phyloP scores from a whole-genome alignment of 208 protist genomes.

The Balamuthia mandrillaris region DNA sequence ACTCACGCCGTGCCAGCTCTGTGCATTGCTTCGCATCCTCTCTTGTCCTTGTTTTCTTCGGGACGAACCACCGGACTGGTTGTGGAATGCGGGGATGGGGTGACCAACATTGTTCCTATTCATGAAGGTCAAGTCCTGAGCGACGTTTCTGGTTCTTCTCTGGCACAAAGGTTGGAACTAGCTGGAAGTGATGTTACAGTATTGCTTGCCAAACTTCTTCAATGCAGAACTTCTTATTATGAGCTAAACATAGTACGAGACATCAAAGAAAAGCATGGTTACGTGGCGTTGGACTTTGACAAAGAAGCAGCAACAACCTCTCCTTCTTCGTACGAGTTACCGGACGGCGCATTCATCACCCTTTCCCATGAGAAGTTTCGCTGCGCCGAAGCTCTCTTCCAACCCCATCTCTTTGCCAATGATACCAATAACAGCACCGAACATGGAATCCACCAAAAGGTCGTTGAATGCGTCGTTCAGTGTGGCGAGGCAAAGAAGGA shows the following conservation, averaged over 20 bases:
- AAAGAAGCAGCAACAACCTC: slow-evolving; percentile 83
- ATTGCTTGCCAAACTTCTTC: slow-evolving; percentile 88
- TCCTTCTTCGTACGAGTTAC: slow-evolving; percentile 79
- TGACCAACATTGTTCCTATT: slow-evolving; percentile 96
- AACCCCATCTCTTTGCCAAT: slow-evolving; percentile 88
- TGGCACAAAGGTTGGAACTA: slow-evolving; percentile 53
- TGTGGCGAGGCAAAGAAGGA: slow-evolving; percentile 88
- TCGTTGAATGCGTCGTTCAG: slow-evolving; percentile 95
- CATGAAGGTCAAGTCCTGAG: slow-evolving; percentile 87
- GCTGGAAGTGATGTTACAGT: slow-evolving; percentile 84
- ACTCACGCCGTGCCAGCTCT: slow-evolving; percentile 80
- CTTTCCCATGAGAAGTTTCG: slow-evolving; percentile 78
- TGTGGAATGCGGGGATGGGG: slow-evolving; percentile 93
- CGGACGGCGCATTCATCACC: slow-evolving; percentile 80
- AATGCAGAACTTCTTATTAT: slow-evolving; percentile 87
- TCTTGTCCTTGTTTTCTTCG: slow-evolving; percentile 89
- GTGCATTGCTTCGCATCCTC: slow-evolving; percentile 90
- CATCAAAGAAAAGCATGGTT: slow-evolving; percentile 73
- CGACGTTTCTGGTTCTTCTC: background rate
- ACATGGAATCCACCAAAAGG: slow-evolving; percentile 93
- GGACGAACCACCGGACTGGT: slow-evolving; percentile 86
- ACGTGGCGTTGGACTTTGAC: slow-evolving; percentile 85
- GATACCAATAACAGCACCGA: too few relatives aligned
- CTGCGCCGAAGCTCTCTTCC: slow-evolving; percentile 93
- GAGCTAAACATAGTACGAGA: slow-evolving; percentile 95